A percentile compares a stretch with the other conserved stretches of the same genome.
Conservation (phyloP, 202 grass and related monocot species). For the Panicum virgatum region DNA sequence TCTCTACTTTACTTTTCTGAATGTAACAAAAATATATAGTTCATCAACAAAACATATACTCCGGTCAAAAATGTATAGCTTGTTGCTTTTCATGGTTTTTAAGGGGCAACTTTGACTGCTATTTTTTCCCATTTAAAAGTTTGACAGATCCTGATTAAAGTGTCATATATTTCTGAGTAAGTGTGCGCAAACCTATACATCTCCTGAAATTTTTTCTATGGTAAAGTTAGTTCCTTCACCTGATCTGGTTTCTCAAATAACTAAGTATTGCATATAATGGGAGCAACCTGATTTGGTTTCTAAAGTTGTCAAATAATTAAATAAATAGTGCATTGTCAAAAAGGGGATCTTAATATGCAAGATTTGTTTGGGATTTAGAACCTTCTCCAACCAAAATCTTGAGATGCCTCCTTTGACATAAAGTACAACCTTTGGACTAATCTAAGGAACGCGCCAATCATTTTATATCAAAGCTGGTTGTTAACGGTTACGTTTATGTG, state of each 20-base stretch:
- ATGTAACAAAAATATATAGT: neutral
- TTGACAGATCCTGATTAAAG: neutral
- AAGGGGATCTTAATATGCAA: neutral
- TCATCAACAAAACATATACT: neutral
- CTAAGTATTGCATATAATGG: neutral
- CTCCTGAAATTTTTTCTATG: neutral
- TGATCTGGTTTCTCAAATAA: neutral
- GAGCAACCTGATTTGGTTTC: neutral
- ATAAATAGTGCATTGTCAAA: neutral
- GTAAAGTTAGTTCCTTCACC: neutral
- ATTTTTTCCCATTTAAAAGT: neutral
- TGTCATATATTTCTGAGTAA: neutral
- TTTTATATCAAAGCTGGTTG: neutral
- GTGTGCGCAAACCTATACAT: neutral
- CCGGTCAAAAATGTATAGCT: neutral
- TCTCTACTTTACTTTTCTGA: neutral
- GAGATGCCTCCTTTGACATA: conserved; percentile 15
- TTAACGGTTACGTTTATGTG: neutral
- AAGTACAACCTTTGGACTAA: conserved; percentile 29
- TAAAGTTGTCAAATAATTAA: neutral
- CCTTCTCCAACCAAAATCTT: conserved; percentile 32
- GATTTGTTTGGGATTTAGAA: conserved; percentile 16
- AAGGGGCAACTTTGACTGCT: neutral
- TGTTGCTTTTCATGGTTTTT: neutral
- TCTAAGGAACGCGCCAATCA: neutral